Percentiles rank a stretch among this genome's conserved stretches.
phyloP scores from a whole-genome alignment of 2,329 filamentous ascomycete species.

The Ilyonectria destructans region DNA sequence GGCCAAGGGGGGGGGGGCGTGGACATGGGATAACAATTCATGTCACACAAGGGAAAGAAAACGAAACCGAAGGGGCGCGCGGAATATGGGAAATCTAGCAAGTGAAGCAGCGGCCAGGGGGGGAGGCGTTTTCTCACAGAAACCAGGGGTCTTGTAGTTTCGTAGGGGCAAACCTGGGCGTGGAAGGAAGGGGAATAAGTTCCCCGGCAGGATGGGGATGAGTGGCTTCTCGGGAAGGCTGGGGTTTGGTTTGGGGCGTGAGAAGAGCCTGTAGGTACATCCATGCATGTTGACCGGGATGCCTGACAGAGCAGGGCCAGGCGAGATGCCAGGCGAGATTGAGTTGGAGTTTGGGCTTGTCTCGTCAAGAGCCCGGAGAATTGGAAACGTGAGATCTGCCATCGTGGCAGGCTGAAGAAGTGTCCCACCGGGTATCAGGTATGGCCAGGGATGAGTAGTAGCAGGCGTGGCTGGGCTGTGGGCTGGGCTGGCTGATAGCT shows the following conservation, averaged over 20 bases:
- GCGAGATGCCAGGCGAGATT: conserved; percentile 34
- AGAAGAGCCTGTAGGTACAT: too few species aligned
- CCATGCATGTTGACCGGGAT: too few species aligned
- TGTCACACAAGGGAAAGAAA: conserved; percentile 13
- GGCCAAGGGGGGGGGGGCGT: conserved; percentile 15
- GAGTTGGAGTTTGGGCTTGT: conserved; percentile 17
- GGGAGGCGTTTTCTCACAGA: neutral
- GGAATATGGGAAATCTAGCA: conserved; percentile 18
- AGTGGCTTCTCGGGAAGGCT: conserved; percentile 18
- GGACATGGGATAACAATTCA: neutral
- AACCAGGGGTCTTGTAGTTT: too few species aligned
- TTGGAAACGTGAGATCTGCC: conserved; percentile 34
- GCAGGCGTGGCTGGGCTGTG: conserved; percentile 11
- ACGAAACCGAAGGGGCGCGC: conserved; percentile 26
- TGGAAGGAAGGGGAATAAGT: neutral
- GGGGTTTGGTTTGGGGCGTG: neutral
- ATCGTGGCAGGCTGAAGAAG: conserved; percentile 17
- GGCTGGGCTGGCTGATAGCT: too few species aligned
- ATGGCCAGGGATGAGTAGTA: conserved; percentile 3
- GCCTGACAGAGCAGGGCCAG: conserved; percentile 2
- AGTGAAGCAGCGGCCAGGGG: neutral
- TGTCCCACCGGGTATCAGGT: conserved; percentile 18
- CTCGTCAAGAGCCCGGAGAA: conserved; percentile 26
- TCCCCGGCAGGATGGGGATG: conserved; percentile 17
- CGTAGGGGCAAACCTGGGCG: neutral